Evolutionary conservation across 2,329 filamentous ascomycete genomes (phyloP).

Genomic region (Colletotrichum lini): DNA sequence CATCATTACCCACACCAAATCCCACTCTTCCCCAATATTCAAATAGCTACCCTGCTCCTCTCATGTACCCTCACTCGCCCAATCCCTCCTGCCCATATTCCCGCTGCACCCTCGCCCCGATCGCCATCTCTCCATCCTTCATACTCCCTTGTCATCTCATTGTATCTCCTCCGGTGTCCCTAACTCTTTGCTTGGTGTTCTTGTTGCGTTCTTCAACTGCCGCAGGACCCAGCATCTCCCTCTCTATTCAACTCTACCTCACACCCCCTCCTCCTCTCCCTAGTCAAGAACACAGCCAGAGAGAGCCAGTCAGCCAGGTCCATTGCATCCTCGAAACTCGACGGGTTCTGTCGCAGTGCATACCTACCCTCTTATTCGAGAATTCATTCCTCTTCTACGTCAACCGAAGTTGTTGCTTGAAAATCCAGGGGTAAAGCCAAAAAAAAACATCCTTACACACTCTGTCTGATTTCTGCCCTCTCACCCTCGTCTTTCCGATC

Average conservation of each 20-base stretch:
- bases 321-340: constrained; percentile 51
- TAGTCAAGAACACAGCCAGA: constrained; percentile 16
- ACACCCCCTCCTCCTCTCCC: constrained; percentile 1
- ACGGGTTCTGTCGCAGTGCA: constrained; percentile 49
- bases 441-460: not conserved
- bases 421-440: constrained; percentile 52
- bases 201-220: constrained; percentile 21
- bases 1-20: constrained; percentile 51
- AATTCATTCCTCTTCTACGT: constrained; percentile 12
- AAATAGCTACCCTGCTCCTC: constrained; percentile 53
- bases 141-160: constrained; percentile 40
- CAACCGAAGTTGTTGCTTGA: constrained; percentile 47
- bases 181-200: constrained; percentile 20
- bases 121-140: constrained; percentile 43
- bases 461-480: constrained; percentile 29
- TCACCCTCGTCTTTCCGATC: constrained; percentile 41
- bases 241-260: constrained; percentile 12
- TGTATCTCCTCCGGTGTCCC: constrained; percentile 35
- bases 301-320: constrained; percentile 2
- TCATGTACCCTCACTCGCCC: constrained; percentile 47
- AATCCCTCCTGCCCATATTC: constrained; percentile 31
- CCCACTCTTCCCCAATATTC: constrained; percentile 52
- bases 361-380: constrained; percentile 18
- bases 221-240: constrained; percentile 17
- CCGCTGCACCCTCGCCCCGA: constrained; percentile 46